A percentile compares a stretch with the other conserved stretches of the same genome.
Evolutionary conservation across 2,329 filamentous ascomycete genomes (phyloP).

Genomic region (Alternaria infectoria): DNA sequence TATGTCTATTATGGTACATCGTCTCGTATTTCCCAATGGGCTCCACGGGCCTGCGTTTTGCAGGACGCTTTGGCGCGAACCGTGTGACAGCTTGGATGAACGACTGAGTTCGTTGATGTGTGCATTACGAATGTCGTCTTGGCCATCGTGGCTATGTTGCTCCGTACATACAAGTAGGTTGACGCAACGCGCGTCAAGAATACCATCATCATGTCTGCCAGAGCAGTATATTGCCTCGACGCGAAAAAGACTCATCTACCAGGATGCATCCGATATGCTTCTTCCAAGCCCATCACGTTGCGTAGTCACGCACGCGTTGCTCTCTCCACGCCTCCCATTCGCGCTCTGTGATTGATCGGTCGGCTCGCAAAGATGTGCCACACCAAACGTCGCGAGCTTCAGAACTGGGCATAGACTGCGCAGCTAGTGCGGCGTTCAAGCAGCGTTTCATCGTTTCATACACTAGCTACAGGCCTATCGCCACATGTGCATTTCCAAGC

Average conservation of each 20-base stretch:
- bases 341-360: conserved; percentile 29
- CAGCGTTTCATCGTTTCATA: not conserved
- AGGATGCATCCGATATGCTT: conserved; percentile 19
- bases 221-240: not conserved
- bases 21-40: conserved; percentile 99
- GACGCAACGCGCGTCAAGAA: conserved; percentile 33
- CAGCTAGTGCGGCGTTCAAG: conserved; percentile 3
- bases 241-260: conserved; percentile 8
- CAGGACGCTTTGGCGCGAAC: conserved; percentile 82
- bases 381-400: conserved; percentile 14
- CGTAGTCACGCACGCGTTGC: conserved; percentile 31
- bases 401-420: not conserved
- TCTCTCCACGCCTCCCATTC: conserved; percentile 16
- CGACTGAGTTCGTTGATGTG: conserved; percentile 57
- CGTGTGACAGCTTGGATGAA: conserved; percentile 89
- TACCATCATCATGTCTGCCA: conserved; percentile 10
- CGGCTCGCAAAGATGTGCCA: conserved; percentile 19
- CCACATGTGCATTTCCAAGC: not conserved
- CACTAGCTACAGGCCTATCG: not conserved
- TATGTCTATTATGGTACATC: conserved; percentile 87
- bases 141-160: conserved; percentile 21
- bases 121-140: conserved; percentile 11
- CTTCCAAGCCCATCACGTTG: conserved; percentile 24
- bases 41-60: conserved; percentile 82
- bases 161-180: conserved; percentile 16